phyloP scores from a whole-genome alignment of 1,139 yeast genomes.

The Hemisphaericaspora xylanilytica region DNA sequence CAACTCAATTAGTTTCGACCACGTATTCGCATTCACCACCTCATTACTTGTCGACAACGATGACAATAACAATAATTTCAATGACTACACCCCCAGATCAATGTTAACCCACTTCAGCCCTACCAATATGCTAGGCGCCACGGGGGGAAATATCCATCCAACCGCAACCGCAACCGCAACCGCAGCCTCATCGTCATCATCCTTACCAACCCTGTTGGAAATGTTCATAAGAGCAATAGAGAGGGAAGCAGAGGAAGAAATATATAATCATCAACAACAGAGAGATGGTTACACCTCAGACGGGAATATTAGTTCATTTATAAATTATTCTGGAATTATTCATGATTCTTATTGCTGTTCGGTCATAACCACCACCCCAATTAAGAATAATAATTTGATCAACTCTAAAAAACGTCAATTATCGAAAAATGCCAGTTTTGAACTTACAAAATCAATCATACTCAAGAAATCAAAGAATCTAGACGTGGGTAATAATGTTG shows the following conservation, averaged over 20 bases:
- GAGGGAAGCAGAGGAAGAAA: neutral
- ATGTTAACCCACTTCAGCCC: neutral
- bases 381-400: neutral
- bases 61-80: neutral
- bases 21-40: neutral
- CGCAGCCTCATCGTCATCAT: neutral
- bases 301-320: neutral
- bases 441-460: neutral
- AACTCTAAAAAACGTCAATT: neutral
- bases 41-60: neutral
- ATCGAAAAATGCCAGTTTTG: slow-evolving; percentile 1
- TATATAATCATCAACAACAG: no score
- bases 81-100: slow-evolving; percentile 3
- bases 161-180: no score
- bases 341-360: neutral
- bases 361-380: neutral
- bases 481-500: neutral
- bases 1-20: neutral
- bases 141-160: no score
- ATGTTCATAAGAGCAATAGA: neutral
- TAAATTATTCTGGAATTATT: neutral
- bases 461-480: neutral
- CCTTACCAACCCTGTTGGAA: neutral
- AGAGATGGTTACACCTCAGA: neutral
- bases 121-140: no score